phyloP scores from a whole-genome alignment of 805 yeast species.

The Candida chauliodis region DNA sequence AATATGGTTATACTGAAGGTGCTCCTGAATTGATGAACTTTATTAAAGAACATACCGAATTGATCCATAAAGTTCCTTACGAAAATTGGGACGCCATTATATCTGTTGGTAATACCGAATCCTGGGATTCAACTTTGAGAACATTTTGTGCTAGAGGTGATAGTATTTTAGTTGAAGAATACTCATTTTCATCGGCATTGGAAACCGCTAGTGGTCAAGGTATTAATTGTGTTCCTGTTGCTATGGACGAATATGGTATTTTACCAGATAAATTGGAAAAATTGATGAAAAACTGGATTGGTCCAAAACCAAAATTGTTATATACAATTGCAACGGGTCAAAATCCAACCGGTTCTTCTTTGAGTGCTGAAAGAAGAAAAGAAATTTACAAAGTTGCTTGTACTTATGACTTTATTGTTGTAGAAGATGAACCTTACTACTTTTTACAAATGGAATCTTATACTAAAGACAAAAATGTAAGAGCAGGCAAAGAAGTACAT shows the following conservation, averaged over 20 bases:
- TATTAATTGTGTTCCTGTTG: slow-evolving; percentile 62
- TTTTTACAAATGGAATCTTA: slow-evolving; percentile 90
- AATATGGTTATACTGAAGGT: slow-evolving; percentile 86
- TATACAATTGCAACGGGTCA: slow-evolving; percentile 96
- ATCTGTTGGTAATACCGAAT: slow-evolving; percentile 85
- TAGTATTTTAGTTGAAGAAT: slow-evolving; percentile 76
- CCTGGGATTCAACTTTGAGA: slow-evolving; percentile 81
- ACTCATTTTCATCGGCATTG: slow-evolving; percentile 77
- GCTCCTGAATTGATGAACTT: slow-evolving; percentile 66
- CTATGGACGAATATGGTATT: slow-evolving; percentile 77
- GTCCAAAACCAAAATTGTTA: slow-evolving; percentile 74
- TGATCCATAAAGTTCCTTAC: slow-evolving; percentile 44
- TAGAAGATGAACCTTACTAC: slow-evolving; percentile 98
- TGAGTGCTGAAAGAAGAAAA: slow-evolving; percentile 71
- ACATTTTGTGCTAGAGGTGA: slow-evolving; percentile 78
- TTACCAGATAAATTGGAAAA: slow-evolving; percentile 65
- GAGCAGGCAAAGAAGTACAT: slow-evolving; percentile 31
- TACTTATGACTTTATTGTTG: slow-evolving; percentile 78
- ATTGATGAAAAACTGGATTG: slow-evolving; percentile 68
- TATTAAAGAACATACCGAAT: slow-evolving; percentile 70
- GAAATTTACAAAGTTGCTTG: slow-evolving; percentile 74
- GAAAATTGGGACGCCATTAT: slow-evolving; percentile 67
- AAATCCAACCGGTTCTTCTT: slow-evolving; percentile 93
- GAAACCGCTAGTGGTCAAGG: slow-evolving; percentile 79
- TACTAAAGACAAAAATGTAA: slow-evolving; percentile 37